Evolutionary conservation across 1,284 basidiomycete species (phyloP), one percentile per base, ranked within the genome.

Genomic region (Butyriboletus appendiculatus): DNA sequence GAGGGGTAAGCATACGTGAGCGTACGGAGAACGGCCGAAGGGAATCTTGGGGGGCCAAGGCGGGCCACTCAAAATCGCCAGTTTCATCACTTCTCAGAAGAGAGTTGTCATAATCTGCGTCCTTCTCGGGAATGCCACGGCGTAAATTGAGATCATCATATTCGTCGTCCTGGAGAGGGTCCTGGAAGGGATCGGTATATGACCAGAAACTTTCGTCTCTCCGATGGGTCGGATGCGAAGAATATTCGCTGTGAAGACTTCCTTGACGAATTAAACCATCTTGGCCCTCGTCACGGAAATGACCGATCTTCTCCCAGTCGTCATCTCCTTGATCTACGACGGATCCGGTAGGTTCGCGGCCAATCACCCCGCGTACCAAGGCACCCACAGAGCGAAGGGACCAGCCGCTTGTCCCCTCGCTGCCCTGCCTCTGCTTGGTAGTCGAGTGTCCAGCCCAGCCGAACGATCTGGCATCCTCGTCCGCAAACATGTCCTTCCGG

Each of bases 401-500:
- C 73, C 80, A 82, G 12, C 76, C 70, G 44, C 78, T 81, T 15
- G 56, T 49, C 24, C 43, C 43, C 6, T 72, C 75, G 16, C 72
- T 70, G 45, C 68, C 52, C 34, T 73, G 42, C 66, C 74, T 57
- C 70, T 72, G 56, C 64, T 66, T n/a, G 61, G 59, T 58, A 67
- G 55, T 45, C 65, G 60, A 69, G 62, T 48, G 62, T 65, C 50
- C 61, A 61, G 52, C 59, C 68, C 34, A 64, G 32, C 72, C 75
- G 52, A 86, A 82, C 20, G 81, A 77, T 14, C 77, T 73, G 2
- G 79, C 76, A 62, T 91, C 88, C 69, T 91, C 88, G 55, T 91
- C 88, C 2, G 82, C 88, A 34, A 91, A 78, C 81, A 91, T 90
- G 64, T 91, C 88, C 30, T 78, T 75, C 34, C 86, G 62, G 11